Conservation (phyloP, 345 rosid species). For the Lumnitzera racemosa region DNA sequence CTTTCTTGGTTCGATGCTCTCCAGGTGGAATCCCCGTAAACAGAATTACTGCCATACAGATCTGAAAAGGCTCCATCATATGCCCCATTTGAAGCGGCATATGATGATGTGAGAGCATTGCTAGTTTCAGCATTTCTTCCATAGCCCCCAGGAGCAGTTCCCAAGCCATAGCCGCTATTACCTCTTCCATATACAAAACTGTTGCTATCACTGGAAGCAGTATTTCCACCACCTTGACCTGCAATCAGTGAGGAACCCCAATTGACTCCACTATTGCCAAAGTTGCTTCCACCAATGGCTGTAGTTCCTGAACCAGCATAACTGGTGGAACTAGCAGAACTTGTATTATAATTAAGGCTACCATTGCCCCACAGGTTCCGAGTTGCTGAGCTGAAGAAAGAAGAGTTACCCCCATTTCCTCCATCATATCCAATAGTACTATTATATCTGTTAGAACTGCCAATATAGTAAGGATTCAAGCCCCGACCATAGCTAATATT, state of each 20-base stretch:
- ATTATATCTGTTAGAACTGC: conserved; percentile 46
- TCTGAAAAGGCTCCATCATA: conserved; percentile 47
- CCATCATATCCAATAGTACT: conserved; percentile 53
- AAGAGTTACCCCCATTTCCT: conserved; percentile 57
- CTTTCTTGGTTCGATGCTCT: conserved; percentile 37
- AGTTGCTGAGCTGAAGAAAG: conserved; percentile 60
- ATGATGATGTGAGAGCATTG: conserved; percentile 34
- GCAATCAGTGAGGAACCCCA: conserved; percentile 50
- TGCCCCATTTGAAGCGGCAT: conserved; percentile 44
- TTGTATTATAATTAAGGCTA: conserved; percentile 34
- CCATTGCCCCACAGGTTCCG: conserved; percentile 74
- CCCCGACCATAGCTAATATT: conserved; percentile 56
- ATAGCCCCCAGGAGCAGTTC: conserved; percentile 37
- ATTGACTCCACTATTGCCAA: conserved; percentile 34
- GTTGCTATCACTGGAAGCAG: conserved; percentile 26
- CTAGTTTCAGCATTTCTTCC: conserved; percentile 39
- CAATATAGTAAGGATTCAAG: conserved; percentile 53
- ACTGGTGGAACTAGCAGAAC: conserved; percentile 32
- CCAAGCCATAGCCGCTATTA: conserved; percentile 40
- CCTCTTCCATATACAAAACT: conserved; percentile 50
- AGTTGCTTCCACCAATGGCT: conserved; percentile 36
- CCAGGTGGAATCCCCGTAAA: conserved; percentile 58
- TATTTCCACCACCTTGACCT: conserved; percentile 46
- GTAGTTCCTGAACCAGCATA: conserved; percentile 47
- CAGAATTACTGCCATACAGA: conserved; percentile 40